These are phyloP conservation scores for Ceratobasidium sp. DNA, from an alignment of 1,284 basidiomycete genomes.

Conservation along the genomic window DNA sequence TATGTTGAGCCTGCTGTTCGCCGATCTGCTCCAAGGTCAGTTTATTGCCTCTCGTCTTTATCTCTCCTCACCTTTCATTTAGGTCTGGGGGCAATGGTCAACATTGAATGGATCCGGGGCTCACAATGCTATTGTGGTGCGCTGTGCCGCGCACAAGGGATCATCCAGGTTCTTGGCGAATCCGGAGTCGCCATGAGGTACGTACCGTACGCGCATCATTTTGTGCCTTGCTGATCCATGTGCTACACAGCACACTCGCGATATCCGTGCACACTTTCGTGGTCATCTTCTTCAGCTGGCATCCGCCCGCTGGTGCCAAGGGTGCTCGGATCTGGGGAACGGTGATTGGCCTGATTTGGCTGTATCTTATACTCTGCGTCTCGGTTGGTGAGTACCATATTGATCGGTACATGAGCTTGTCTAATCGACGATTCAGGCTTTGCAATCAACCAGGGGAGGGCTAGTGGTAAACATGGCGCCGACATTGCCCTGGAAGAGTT, in stretches of 20 bases:
- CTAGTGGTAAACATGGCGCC: neutral
- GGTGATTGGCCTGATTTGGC: conserved; percentile 43
- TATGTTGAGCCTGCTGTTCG: conserved; percentile 44
- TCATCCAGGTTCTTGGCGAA: conserved; percentile 44
- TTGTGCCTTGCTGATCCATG: conserved; percentile 4
- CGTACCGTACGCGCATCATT: neutral
- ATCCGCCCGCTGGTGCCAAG: conserved; percentile 28
- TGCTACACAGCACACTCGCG: conserved; percentile 30
- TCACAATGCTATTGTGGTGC: conserved; percentile 43
- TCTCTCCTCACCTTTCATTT: neutral
- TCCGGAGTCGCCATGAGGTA: conserved; percentile 45
- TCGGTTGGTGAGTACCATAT: conserved; percentile 26
- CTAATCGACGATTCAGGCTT: conserved; percentile 32
- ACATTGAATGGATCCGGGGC: conserved; percentile 37
- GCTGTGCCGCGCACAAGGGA: conserved; percentile 46
- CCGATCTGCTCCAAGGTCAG: conserved; percentile 44
- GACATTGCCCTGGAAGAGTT: conserved; percentile 31
- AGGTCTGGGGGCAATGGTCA: conserved; percentile 33
- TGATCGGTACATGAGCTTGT: neutral
- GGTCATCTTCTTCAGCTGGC: conserved; percentile 45
- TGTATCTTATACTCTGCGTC: conserved; percentile 42
- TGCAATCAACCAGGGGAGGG: conserved; percentile 26
- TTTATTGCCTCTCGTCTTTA: neutral
- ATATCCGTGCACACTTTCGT: conserved; percentile 45
- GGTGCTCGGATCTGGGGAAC: conserved; percentile 42